Conservation (phyloP, 305 asterid genomes). For the Coffea humblotiana region DNA sequence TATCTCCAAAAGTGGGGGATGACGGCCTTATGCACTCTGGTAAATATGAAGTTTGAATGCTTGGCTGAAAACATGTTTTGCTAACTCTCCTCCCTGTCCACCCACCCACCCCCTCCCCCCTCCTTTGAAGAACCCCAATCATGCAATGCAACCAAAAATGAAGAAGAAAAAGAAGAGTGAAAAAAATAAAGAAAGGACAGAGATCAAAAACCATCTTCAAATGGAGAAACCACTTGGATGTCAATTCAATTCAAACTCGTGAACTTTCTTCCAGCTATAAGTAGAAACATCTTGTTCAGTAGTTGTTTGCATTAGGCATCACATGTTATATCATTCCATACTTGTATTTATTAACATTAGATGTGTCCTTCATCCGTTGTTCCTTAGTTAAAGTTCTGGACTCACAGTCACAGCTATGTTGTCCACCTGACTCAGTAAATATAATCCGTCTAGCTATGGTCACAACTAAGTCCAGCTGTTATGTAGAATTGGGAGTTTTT, state of each 20-base stretch:
- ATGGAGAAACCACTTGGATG: neutral
- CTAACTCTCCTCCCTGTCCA: too few species aligned
- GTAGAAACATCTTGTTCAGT: too few species aligned
- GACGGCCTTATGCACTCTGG: too few species aligned
- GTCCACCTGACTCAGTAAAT: neutral
- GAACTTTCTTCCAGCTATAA: neutral
- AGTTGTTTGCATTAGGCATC: neutral
- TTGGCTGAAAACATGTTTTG: too few species aligned
- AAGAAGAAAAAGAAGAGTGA: neutral
- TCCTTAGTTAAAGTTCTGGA: neutral
- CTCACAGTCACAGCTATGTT: neutral
- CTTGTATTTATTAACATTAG: neutral
- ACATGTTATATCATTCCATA: neutral
- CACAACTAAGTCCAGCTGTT: neutral
- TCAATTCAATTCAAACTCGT: too few species aligned
- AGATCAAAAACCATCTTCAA: neutral
- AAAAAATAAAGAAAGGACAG: neutral
- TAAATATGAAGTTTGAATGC: too few species aligned
- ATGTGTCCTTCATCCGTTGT: neutral
- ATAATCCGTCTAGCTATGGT: neutral
- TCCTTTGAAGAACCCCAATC: too few species aligned
- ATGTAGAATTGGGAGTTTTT: neutral
- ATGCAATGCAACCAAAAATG: too few species aligned
- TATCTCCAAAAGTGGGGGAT: neutral
- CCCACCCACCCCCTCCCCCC: too few species aligned